phyloP scores from a whole-genome alignment of 106 monocot genomes.

The Platanthera zijinensis region DNA sequence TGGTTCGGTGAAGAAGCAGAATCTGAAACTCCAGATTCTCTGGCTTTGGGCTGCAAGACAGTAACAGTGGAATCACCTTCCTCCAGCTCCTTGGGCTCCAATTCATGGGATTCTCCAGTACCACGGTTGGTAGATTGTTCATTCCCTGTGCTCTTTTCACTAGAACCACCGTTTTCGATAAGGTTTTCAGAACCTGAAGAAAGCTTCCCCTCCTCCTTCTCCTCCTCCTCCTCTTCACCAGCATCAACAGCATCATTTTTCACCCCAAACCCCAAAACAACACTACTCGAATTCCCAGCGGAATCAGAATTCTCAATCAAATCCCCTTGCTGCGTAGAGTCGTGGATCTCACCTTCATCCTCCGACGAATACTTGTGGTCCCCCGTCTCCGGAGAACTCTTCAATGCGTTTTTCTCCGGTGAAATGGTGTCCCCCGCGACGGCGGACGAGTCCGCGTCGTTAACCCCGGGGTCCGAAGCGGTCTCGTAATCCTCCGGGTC shows the following conservation, averaged over 20 bases:
- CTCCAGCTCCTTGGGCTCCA: neutral
- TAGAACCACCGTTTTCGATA: neutral
- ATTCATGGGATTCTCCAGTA: neutral
- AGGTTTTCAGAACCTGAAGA: neutral
- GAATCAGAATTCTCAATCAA: neutral
- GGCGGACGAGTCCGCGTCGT: neutral
- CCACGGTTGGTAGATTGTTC: neutral
- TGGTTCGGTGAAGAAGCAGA: neutral
- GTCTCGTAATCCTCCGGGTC: conserved; percentile 16
- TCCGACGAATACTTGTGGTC: neutral
- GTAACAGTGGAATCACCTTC: neutral
- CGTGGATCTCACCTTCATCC: neutral
- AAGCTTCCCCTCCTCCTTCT: conserved; percentile 2
- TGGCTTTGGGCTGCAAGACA: neutral
- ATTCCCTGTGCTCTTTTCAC: neutral
- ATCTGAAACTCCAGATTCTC: neutral
- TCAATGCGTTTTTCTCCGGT: neutral
- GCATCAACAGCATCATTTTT: neutral
- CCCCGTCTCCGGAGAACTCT: neutral
- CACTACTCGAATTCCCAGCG: neutral
- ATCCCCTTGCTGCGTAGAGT: conserved; percentile 1
- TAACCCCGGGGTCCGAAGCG: conserved; percentile 7
- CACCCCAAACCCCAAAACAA: neutral
- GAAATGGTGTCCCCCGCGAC: neutral
- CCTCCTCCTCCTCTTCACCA: neutral